Evolutionary conservation across 75 land plant genomes (phyloP).

Genomic region (Pinus albicaulis): DNA sequence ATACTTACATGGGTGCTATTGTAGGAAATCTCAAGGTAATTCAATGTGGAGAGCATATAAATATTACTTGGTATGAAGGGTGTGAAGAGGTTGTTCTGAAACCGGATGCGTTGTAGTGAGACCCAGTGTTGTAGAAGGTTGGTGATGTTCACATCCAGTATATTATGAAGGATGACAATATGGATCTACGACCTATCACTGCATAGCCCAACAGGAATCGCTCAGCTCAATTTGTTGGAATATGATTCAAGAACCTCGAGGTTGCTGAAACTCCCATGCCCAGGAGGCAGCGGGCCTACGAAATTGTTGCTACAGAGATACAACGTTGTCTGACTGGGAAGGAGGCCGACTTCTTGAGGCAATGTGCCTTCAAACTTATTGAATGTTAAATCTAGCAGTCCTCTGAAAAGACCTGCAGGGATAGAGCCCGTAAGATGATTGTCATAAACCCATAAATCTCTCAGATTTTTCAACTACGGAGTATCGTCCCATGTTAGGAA

Average conservation of each 20-base stretch:
- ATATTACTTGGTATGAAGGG: constrained; percentile 56
- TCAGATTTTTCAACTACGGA: constrained; percentile 44
- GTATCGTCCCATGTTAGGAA: neutral
- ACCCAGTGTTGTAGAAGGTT: neutral
- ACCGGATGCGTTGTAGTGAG: neutral
- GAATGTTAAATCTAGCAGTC: constrained; percentile 45
- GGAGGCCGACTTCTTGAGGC: constrained; percentile 31
- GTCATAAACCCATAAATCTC: constrained; percentile 51
- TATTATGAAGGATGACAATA: neutral
- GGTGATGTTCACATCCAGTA: neutral
- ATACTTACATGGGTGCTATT: constrained; percentile 38
- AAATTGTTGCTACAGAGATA: constrained; percentile 32
- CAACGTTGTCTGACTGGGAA: constrained; percentile 22
- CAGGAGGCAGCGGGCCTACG: neutral
- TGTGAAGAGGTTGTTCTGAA: constrained; percentile 5
- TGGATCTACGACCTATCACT: neutral
- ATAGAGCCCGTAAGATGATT: constrained; percentile 52
- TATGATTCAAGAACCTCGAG: neutral
- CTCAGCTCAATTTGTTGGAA: neutral
- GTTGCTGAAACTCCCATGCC: neutral
- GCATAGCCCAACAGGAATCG: neutral
- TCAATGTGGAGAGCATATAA: constrained; percentile 22
- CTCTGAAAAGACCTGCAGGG: constrained; percentile 43
- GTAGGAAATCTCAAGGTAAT: constrained; percentile 20
- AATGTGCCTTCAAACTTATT: constrained; percentile 65